Evolutionary conservation across 768 basidiomycete genomes (phyloP).

Genomic region (Gloeopeniophorella convolvens): DNA sequence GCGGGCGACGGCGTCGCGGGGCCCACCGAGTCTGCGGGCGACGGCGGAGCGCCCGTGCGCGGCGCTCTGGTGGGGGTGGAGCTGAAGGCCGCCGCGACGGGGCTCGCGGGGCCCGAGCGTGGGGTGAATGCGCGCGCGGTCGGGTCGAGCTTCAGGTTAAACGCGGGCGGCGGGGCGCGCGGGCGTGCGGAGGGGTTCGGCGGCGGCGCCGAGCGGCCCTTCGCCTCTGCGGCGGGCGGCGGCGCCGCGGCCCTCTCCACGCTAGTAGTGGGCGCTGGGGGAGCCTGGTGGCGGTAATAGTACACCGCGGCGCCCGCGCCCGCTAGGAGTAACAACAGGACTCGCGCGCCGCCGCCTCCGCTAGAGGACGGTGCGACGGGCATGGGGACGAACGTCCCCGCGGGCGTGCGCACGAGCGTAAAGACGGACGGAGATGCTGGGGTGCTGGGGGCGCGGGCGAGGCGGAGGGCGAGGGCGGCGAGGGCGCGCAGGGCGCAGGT

Average conservation of each 20-base stretch:
- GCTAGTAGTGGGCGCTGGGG: too few relatives aligned
- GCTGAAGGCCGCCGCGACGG: not conserved
- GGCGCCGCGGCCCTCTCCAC: too few relatives aligned
- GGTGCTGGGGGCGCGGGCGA: not conserved
- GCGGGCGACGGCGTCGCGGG: slow-evolving; percentile 1
- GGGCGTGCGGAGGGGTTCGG: not conserved
- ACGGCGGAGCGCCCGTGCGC: not conserved
- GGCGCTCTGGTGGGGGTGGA: not conserved
- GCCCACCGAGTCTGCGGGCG: slow-evolving; percentile 1
- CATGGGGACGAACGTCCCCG: slow-evolving; percentile 2
- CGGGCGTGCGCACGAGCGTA: slow-evolving; percentile 3
- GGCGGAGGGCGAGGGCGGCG: not conserved
- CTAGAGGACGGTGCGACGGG: not conserved
- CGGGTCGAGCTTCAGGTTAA: slow-evolving; percentile 1
- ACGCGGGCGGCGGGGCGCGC: not conserved
- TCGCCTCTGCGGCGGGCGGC: not conserved
- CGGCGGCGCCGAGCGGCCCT: not conserved
- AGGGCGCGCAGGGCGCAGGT: not conserved
- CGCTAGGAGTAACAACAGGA: not conserved
- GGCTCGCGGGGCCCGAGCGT: not conserved
- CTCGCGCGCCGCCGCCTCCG: too few relatives aligned
- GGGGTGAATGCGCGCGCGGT: slow-evolving; percentile 6
- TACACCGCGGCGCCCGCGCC: not conserved
- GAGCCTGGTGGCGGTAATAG: not conserved
- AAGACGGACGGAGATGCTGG: too few relatives aligned